Base-by-base conservation (phyloP, 1,284 basidiomycete species). In the Inonotus hispidus region DNA sequence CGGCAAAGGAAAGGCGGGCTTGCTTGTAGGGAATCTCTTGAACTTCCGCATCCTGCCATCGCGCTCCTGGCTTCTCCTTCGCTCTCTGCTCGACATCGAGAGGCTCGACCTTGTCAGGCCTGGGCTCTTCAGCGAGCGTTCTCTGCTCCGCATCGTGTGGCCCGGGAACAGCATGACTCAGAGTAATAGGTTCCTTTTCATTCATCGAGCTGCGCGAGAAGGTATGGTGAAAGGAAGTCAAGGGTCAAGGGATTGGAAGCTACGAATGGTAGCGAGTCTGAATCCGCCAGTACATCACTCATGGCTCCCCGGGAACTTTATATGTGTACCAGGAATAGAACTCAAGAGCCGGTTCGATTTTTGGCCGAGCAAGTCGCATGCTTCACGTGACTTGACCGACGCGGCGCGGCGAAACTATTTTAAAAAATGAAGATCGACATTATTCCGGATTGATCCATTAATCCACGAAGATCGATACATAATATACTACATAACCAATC, bases 21-120 rank as follows among this genome's bases (percentile, higher is more conserved):
- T 52, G 61, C 62, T 63, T 63, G 59, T 58, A 55, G 32, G 62
- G 62, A 53, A 63, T 58, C 27, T 56, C 62, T 16, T 60, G 58
- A 3, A 63, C 59, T 54, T 63, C 62, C 5, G 14, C 55, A 23
- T 43, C 37, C 39, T 61, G 50, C 62, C 62, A 63, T 21, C 19
- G 7, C 21, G 58, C 43, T 16, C 62, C 62, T 11, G 58, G 62
- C 23, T 53, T 53, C 14, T 56, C n/a, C 32, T 60, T 63, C 35
- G 45, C 23, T n/a, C 32, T 45, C 47, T 63, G 60, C 53, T 63
- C 62, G 14, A 56, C 3, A 37, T 63, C 61, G 27, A 35, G 37
- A n/a, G 53, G 41, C 32, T 53, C 52, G 5, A 38, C 50, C 19
- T 59, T 56, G 8, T 39, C 25, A 23, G 53, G 19, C 45, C 41